Conservation (phyloP, 352 stramenopile genomes). For the Aphanomyces invadans region DNA sequence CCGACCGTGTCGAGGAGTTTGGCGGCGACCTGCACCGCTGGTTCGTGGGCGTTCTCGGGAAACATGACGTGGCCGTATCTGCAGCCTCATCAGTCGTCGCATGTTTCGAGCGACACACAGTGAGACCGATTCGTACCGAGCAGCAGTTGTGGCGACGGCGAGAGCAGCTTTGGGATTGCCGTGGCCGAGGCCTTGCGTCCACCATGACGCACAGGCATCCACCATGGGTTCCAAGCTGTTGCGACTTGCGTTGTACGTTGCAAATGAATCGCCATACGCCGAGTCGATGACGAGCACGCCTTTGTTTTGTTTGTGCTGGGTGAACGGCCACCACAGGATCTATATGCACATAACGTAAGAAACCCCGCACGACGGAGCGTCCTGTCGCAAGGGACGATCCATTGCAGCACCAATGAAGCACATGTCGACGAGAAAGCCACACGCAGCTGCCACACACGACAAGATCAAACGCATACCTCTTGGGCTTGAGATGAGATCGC, state of each 20-base stretch:
- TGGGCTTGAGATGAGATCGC: conserved; percentile 52
- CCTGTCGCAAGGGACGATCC: too few relatives aligned
- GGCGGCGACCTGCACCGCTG: conserved; percentile 69
- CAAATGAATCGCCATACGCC: conserved; percentile 84
- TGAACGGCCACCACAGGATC: conserved; percentile 90
- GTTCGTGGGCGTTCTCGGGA: conserved; percentile 83
- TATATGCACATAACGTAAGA: too few relatives aligned
- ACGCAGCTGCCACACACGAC: too few relatives aligned
- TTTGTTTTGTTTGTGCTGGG: conserved; percentile 79
- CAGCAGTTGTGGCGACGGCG: conserved; percentile 80
- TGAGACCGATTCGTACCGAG: too few relatives aligned
- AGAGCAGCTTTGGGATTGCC: conserved; percentile 84
- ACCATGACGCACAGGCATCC: conserved; percentile 89
- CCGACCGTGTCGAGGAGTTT: conserved; percentile 70
- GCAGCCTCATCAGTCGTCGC: background rate
- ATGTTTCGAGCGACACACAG: background rate
- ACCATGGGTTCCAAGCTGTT: conserved; percentile 65
- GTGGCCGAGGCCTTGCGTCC: conserved; percentile 88
- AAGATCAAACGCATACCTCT: too few relatives aligned
- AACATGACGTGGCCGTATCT: conserved; percentile 90
- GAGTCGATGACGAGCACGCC: conserved; percentile 83
- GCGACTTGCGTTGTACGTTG: conserved; percentile 38
- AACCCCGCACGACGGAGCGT: too few relatives aligned
- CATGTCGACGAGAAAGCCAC: too few relatives aligned
- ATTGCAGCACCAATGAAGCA: too few relatives aligned